These are phyloP conservation scores for Sordariomycetes sp. DNA, from an alignment of 2,329 filamentous ascomycete genomes.

Conservation along the genomic window DNA sequence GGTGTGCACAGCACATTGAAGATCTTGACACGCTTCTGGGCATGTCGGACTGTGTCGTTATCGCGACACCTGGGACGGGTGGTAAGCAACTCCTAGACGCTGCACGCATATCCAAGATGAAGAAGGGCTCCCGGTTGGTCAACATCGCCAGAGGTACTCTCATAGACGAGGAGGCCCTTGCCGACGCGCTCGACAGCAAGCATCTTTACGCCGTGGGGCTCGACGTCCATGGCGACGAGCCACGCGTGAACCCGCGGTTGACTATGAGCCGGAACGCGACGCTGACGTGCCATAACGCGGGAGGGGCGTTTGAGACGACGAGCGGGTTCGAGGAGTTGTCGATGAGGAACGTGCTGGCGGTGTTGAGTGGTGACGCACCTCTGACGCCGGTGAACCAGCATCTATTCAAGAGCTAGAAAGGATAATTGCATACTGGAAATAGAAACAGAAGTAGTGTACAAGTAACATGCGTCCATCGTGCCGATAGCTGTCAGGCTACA, in stretches of 20 bases:
- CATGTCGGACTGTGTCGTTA: constrained; percentile 34
- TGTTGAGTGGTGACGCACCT: constrained; percentile 28
- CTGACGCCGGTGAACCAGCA: constrained; percentile 44
- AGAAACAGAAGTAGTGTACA: not conserved
- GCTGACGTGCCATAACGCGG: constrained; percentile 42
- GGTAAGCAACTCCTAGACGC: constrained; percentile 28
- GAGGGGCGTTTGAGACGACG: constrained; percentile 41
- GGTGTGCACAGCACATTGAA: constrained; percentile 29
- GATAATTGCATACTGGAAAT: too few relatives aligned
- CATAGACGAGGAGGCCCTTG: constrained; percentile 9
- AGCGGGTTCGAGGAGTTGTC: constrained; percentile 42
- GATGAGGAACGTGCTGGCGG: constrained; percentile 41
- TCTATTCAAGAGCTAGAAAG: constrained; percentile 19
- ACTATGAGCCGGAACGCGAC: constrained; percentile 20
- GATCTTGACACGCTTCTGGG: constrained; percentile 34
- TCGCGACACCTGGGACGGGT: constrained; percentile 36
- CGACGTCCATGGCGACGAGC: constrained; percentile 7
- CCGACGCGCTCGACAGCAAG: constrained; percentile 8
- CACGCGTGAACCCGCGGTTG: constrained; percentile 22
- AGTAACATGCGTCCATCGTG: not conserved
- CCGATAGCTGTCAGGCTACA: constrained; percentile 19
- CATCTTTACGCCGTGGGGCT: constrained; percentile 8
- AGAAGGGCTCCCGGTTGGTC: constrained; percentile 37
- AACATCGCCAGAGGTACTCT: constrained; percentile 33
- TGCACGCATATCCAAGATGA: constrained; percentile 33